Conservation (phyloP, 2,329 filamentous ascomycete species). For the Xylariaceae sp. region DNA sequence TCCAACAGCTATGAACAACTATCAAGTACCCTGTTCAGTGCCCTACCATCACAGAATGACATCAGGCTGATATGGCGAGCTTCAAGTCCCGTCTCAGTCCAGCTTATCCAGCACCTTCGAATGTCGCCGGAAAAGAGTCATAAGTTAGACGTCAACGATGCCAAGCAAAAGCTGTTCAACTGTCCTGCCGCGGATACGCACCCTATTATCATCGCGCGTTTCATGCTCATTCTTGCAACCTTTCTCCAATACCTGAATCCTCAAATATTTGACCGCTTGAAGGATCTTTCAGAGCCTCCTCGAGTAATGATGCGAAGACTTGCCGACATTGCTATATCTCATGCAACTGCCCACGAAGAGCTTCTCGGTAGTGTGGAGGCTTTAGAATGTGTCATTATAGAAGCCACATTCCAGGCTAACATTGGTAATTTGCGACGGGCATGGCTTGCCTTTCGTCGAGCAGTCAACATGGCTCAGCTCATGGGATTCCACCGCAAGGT, state of each 20-base stretch:
- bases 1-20: conserved; percentile 3
- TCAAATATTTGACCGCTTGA: not conserved
- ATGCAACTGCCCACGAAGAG: conserved; percentile 46
- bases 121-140: conserved; percentile 26
- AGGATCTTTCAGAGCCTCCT: not conserved
- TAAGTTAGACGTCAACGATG: conserved; percentile 6
- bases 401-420: conserved; percentile 44
- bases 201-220: conserved; percentile 39
- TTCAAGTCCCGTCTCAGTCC: conserved; percentile 1
- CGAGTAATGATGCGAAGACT: conserved; percentile 13
- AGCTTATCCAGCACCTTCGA: conserved; percentile 9
- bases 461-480: conserved; percentile 26
- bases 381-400: conserved; percentile 47
- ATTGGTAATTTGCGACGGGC: conserved; percentile 42
- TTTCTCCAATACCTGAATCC: conserved; percentile 35
- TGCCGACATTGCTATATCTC: conserved; percentile 26
- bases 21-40: conserved; percentile 17
- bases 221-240: conserved; percentile 38
- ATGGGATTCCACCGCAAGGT: conserved; percentile 6
- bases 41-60: conserved; percentile 20
- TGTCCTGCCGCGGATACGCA: not conserved
- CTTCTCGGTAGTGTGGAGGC: conserved; percentile 44
- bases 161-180: not conserved
- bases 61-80: conserved; percentile 14
- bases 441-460: conserved; percentile 43